Conservation (phyloP, 148 eudicot genomes). For the Dianthus caryophyllus region DNA sequence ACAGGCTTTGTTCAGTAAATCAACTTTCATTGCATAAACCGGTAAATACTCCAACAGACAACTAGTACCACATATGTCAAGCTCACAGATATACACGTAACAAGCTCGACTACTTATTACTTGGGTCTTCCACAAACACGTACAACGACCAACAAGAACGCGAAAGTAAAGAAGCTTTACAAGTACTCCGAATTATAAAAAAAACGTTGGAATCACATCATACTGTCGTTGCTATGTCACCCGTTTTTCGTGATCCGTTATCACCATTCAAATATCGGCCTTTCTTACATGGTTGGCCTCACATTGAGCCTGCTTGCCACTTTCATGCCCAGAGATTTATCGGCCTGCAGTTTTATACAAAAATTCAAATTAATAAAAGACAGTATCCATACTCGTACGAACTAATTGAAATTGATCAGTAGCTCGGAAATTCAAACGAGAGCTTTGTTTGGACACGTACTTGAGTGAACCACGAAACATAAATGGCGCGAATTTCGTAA, state of each 20-base stretch:
- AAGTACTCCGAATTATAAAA: neutral
- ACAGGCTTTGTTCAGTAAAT: neutral
- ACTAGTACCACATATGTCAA: neutral
- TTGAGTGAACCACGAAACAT: slow-evolving; percentile 87
- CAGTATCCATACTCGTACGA: neutral
- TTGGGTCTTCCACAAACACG: neutral
- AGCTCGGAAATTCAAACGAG: neutral
- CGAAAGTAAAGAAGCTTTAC: slow-evolving; percentile 3
- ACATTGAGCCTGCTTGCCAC: slow-evolving; percentile 70
- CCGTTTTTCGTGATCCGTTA: slow-evolving; percentile 10
- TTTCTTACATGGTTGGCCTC: slow-evolving; percentile 69
- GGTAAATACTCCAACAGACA: slow-evolving; percentile 8
- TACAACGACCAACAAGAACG: neutral
- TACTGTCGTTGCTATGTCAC: neutral
- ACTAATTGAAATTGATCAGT: neutral
- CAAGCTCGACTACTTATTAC: slow-evolving; percentile 11
- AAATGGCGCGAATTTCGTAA: slow-evolving; percentile 74
- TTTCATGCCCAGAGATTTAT: slow-evolving; percentile 78
- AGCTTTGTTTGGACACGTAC: slow-evolving; percentile 20
- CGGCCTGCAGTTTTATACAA: slow-evolving; percentile 46
- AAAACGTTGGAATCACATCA: neutral
- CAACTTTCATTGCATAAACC: neutral
- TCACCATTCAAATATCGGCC: neutral
- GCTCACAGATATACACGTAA: neutral
- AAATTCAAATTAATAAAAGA: neutral